phyloP scores from a whole-genome alignment of 2,329 filamentous ascomycete genomes.

The Colletotrichum siamense region DNA sequence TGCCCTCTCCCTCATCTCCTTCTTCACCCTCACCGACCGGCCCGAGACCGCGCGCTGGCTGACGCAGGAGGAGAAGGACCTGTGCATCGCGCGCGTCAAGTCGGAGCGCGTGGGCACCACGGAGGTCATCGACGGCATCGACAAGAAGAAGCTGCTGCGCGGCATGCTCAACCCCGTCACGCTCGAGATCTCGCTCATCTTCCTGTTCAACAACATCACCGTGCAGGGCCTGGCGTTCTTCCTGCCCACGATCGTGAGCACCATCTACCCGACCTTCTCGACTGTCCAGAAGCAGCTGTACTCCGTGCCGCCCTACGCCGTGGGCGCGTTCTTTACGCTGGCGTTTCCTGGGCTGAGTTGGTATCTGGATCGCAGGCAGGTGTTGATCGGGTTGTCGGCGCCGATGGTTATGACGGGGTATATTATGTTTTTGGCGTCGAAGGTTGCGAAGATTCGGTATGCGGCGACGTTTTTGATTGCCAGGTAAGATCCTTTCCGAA shows the following conservation, averaged over 20 bases:
- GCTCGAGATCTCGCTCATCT: slow-evolving; percentile 60
- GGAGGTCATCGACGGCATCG: slow-evolving; percentile 68
- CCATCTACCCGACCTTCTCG: slow-evolving; percentile 65
- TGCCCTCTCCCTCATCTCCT: slow-evolving; percentile 55
- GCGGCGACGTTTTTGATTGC: slow-evolving; percentile 75
- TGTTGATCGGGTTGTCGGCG: slow-evolving; percentile 65
- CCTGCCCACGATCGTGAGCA: slow-evolving; percentile 70
- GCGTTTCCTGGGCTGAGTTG: slow-evolving; percentile 66
- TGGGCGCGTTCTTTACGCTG: slow-evolving; percentile 71
- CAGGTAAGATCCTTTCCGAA: too few relatives aligned
- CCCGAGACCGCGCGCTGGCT: slow-evolving; percentile 74
- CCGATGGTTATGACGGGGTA: slow-evolving; percentile 74
- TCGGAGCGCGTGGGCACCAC: slow-evolving; percentile 67
- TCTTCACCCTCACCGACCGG: slow-evolving; percentile 71
- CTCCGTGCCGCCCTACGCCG: slow-evolving; percentile 73
- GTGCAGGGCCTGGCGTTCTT: slow-evolving; percentile 76
- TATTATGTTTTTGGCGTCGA: slow-evolving; percentile 70
- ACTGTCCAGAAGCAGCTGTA: slow-evolving; percentile 71
- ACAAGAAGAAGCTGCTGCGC: slow-evolving; percentile 61
- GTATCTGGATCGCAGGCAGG: slow-evolving; percentile 62
- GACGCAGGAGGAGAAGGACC: slow-evolving; percentile 66
- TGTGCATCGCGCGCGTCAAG: slow-evolving; percentile 71
- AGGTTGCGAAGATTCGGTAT: slow-evolving; percentile 61
- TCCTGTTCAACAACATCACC: slow-evolving; percentile 72
- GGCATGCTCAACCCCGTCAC: slow-evolving; percentile 71